Conservation (phyloP, 148 eudicot species). For the Rhododendron simsii region DNA sequence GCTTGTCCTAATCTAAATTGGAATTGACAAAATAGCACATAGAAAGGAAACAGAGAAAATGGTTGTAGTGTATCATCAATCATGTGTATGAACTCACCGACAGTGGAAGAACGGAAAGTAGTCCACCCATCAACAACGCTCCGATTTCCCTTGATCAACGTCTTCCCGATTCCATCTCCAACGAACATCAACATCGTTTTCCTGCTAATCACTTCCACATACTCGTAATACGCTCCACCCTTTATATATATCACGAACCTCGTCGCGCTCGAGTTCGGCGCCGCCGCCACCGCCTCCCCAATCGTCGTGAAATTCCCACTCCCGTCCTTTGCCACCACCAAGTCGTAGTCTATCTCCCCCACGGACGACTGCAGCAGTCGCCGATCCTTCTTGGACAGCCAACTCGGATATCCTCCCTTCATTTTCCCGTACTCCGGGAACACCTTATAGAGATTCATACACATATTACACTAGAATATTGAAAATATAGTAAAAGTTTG, state of each 20-base stretch:
- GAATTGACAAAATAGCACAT: too few species aligned
- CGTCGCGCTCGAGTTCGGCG: constrained; percentile 43
- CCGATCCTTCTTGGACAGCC: constrained; percentile 46
- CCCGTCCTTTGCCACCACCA: constrained; percentile 76
- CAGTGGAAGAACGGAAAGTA: constrained; percentile 52
- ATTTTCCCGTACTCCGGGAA: constrained; percentile 29
- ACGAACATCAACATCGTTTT: constrained; percentile 55
- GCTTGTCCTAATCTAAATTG: neutral
- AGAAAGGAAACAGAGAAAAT: neutral
- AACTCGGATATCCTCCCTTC: constrained; percentile 46
- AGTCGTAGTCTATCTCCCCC: constrained; percentile 20
- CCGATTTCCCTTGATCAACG: constrained; percentile 59
- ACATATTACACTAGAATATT: neutral
- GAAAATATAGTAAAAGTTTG: neutral
- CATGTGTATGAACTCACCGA: too few species aligned
- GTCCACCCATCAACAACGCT: constrained; percentile 79
- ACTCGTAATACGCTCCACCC: constrained; percentile 60
- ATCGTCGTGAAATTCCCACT: constrained; percentile 61
- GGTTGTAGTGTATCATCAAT: too few species aligned
- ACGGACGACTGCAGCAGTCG: constrained; percentile 31
- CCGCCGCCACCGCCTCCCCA: constrained; percentile 45
- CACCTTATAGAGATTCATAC: neutral
- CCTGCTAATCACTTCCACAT: constrained; percentile 55
- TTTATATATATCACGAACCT: constrained; percentile 71
- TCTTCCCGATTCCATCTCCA: constrained; percentile 84